These are phyloP conservation scores for Pisolithus microcarpus DNA, from an alignment of 768 basidiomycete species.

Conservation along the genomic window DNA sequence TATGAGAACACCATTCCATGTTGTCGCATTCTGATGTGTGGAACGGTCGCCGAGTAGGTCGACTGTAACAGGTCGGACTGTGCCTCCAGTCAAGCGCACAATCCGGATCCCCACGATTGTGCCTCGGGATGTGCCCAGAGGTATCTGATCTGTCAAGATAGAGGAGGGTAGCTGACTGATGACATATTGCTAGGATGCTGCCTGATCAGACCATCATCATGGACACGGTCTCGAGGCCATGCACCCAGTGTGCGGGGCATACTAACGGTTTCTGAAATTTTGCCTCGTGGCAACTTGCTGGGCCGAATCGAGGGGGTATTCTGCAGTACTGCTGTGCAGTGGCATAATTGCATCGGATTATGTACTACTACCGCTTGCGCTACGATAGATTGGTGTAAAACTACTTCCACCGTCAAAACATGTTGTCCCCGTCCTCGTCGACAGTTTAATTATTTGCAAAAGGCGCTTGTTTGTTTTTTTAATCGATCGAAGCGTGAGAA, in stretches of 20 bases:
- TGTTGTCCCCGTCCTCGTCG: background rate
- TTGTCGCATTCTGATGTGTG: background rate
- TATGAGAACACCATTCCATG: constrained; percentile 11
- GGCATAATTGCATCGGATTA: no score
- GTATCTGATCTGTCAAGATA: constrained; percentile 20
- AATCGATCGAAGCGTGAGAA: no score
- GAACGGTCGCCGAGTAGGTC: constrained; percentile 28
- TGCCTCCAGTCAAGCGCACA: constrained; percentile 34
- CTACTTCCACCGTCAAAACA: background rate
- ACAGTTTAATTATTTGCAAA: background rate
- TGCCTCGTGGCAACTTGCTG: background rate
- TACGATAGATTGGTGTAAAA: background rate
- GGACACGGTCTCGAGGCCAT: constrained; percentile 5
- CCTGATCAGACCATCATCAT: constrained; percentile 25
- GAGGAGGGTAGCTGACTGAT: constrained; percentile 1
- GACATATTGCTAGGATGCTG: constrained; percentile 12
- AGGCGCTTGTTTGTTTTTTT: no score
- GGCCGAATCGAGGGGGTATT: background rate
- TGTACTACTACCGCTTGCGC: background rate
- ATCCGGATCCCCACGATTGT: constrained; percentile 30
- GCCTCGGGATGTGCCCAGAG: constrained; percentile 28
- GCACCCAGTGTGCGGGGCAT: constrained; percentile 14
- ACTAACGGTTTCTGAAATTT: constrained; percentile 21
- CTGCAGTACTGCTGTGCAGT: background rate
- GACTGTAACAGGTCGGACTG: constrained; percentile 41